Percentiles rank a stretch among this genome's conserved stretches.
Conservation (phyloP, 1,284 basidiomycete species). For the Mycosarcoma maydis region DNA sequence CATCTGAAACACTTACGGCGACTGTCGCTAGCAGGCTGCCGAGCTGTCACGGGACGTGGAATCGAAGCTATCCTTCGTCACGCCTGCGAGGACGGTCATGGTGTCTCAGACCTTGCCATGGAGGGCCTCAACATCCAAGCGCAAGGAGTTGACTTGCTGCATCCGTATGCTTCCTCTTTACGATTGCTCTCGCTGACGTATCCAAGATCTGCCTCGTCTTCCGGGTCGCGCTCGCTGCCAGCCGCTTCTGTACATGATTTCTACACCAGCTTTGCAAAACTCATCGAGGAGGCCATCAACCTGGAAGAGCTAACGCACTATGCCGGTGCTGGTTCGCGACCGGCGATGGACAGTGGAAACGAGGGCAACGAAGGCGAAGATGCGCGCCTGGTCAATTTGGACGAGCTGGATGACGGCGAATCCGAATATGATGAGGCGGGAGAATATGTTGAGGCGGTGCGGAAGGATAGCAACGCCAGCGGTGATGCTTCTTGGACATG, state of each 20-base stretch:
- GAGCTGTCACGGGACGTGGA: constrained; percentile 51
- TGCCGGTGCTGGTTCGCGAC: constrained; percentile 36
- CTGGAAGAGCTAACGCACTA: constrained; percentile 54
- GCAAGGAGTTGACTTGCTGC: constrained; percentile 25
- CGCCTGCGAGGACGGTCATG: constrained; percentile 4
- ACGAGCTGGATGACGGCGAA: constrained; percentile 35
- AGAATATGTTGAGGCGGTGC: constrained; percentile 12
- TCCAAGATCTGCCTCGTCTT: constrained; percentile 39
- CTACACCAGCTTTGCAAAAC: constrained; percentile 35
- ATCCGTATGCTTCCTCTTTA: constrained; percentile 20
- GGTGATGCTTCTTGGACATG: constrained; percentile 1
- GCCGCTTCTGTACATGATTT: constrained; percentile 34
- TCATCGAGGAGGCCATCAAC: constrained; percentile 27
- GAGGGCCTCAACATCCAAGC: constrained; percentile 53
- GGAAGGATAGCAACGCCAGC: background rate
- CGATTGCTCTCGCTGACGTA: constrained; percentile 51
- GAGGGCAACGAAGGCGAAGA: constrained; percentile 34
- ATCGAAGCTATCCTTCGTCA: constrained; percentile 42
- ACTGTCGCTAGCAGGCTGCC: constrained; percentile 58
- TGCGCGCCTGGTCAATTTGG: constrained; percentile 39
- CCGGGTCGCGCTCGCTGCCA: constrained; percentile 29
- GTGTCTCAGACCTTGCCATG: constrained; percentile 51
- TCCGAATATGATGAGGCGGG: constrained; percentile 36
- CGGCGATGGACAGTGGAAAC: constrained; percentile 41
- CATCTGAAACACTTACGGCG: constrained; percentile 38